Base-by-base conservation (phyloP, 768 basidiomycete genomes). In the Trametopsis cervina region DNA sequence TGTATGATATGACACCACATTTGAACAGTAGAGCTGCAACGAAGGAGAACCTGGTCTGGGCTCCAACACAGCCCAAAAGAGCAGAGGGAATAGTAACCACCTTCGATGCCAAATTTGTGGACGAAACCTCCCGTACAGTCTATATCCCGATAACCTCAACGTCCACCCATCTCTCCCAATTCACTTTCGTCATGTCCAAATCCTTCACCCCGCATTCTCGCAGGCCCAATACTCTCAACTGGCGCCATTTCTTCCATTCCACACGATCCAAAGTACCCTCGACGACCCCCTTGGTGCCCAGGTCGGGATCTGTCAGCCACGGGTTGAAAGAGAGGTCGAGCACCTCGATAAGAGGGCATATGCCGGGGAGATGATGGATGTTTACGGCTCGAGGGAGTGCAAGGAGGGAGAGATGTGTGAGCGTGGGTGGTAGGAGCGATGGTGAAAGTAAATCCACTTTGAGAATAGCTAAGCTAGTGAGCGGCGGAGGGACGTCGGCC, bases 241-340 rank as follows among this genome's bases (percentile, higher is more conserved):
- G 59, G 26, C 63, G 67, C 78, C 79, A 81, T 33, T 75, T 71
- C 4, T 48, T 50, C 86, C 85, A 89, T 36, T 76, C 71, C 3
- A 83, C 64, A 35, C 73, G 72, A 42, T 74, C 74, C 17, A 83
- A 64, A 40, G 67, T 58, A 22, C 62, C 52, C 36, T 37, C 41
- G 17, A 13, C 18, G 12, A 10, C 26, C 17, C n/a, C 54, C 15
- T 46, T 49, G 51, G 42, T 11, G 40, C 53, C 25, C n/a, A 24
- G 24, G 26, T 36, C 22, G 4, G 44, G 45, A 13, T 51, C 43
- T 24, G 47, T 50, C 21, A 78, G 55, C 76, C 77, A 78, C 4
- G 44, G 29, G 42, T 87, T 88, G 60, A 75, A 85, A 0, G 86
- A 89, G 40, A 89, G 60, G 58, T 88, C 85, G 26, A 88, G 61